Evolutionary conservation across 306 rosid species (phyloP), one percentile per base, ranked within the genome.

Genomic region (Oemleria cerasiformis): DNA sequence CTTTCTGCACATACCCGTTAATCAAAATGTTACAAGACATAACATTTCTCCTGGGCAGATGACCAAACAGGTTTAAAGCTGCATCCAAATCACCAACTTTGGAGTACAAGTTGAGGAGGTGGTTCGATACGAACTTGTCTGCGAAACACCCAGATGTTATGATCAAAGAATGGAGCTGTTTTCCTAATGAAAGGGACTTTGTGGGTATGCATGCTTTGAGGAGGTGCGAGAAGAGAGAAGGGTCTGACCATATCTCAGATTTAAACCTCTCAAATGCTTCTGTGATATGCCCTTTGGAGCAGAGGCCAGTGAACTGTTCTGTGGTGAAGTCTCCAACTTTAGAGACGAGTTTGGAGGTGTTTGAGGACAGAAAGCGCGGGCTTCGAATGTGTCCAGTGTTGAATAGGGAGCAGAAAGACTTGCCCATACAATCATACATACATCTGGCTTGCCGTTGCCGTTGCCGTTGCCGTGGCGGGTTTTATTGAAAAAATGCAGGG

Each of bases 1-100:
- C 88, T 77, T 49, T 67, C 69, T 84, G 89, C 73, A 89, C 76
- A 48, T 72, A 82, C 1, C 82, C 87, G 30, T 83, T 89, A 49
- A 94, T 87, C 91, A 94, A 73, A 59, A 94, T 89, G 80, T 94
- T 94, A 75, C 84, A 82, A 19, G 98, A 91, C 98, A 91, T 91
- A 6, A 77, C n/a, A 49, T 94, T 94, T 75, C 85, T 86, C 62
- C 80, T 71, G 0, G 85, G 92, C 79, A 91, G 75, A 45, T 62
- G 65, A 72, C 70, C 78, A 64, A 91, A 94, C 79, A 94, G 71
- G 25, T 69, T 70, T n/a, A 86, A 72, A 39, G 84, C 87, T n/a
- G 77, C 53, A 47, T 61, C 60, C 41, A 81, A 68, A 7, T 86
- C 79, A 25, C 97, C 90, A 20, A 84, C 40, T 77, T 94, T 91